phyloP scores from a whole-genome alignment of 345 rosid species.

The Populus nigra region DNA sequence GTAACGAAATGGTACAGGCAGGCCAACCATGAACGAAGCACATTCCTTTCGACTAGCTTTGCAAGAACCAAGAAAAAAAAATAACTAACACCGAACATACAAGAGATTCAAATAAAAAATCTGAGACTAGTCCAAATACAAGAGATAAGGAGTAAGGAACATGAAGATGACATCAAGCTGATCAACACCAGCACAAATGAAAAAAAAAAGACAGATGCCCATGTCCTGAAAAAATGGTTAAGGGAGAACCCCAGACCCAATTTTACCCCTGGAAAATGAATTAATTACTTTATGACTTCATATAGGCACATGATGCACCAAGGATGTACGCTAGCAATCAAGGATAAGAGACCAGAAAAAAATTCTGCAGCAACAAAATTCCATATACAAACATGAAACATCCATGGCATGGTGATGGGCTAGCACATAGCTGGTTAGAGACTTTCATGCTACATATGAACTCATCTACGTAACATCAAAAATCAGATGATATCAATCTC shows the following conservation, averaged over 20 bases:
- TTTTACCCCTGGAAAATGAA: neutral
- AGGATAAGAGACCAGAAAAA: neutral
- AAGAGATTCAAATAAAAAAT: constrained; percentile 8
- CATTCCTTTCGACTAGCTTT: constrained; percentile 99
- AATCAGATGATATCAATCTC: constrained; percentile 7
- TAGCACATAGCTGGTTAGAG: neutral
- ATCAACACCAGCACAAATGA: neutral
- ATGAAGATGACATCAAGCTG: neutral
- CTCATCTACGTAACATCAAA: neutral
- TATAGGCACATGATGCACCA: neutral
- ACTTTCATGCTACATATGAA: neutral
- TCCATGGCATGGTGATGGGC: neutral
- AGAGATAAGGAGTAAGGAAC: neutral
- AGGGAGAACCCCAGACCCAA: neutral
- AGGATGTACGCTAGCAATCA: neutral
- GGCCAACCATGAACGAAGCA: constrained; percentile 85
- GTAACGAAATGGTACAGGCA: constrained; percentile 93
- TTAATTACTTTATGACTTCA: neutral
- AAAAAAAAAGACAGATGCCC: neutral
- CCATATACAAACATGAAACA: neutral
- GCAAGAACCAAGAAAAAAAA: constrained; percentile 60
- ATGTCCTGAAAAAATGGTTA: neutral
- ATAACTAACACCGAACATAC: constrained; percentile 24
- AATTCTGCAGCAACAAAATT: neutral
- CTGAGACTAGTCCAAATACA: neutral